Evolutionary conservation across 2,329 filamentous ascomycete genomes (phyloP), one percentile per base, ranked within the genome.

Genomic region (Colletotrichum limetticola): DNA sequence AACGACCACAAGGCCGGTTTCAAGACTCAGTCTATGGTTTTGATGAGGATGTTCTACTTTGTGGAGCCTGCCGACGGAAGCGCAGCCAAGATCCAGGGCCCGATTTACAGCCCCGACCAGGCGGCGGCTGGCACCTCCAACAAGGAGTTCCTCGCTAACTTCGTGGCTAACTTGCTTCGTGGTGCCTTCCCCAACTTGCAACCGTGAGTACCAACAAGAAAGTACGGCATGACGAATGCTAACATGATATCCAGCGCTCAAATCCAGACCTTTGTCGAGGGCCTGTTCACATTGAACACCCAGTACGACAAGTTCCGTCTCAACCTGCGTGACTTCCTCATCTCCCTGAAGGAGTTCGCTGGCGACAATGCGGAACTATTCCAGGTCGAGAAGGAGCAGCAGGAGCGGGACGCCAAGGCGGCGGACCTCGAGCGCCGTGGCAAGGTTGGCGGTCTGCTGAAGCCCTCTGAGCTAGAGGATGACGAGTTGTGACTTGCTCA

Each of bases 1-100:
- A 96, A 93, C 74, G 97, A 99, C 78, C 97, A 99, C 89, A 99
- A 99, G 87, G 97, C 97, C 74, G 97, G 97, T 1, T 99, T 99
- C 88, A 99, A 99, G 88, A 97, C 95, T 9, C 97, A 99, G 85
- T 95, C 95, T 4, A 93, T 97, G 90, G 87, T 99, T 61, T 86
- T 99, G 74, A 95, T 97, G 78, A 94, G 95, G 79, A 95, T 99
- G 90, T 98, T 99, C 86, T 97, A 95, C 87, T 95, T 98, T 69
- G 92, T 98, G n/a, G 91, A 95, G 77, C 91, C 91, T 1, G 89
- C 90, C 37, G 91, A 92, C 77, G 89, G 89, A 30, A 84, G 87
- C 12, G 88, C 91, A 32, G 93, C 95, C 67, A 98, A 98, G 88
- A 95, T 99, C 71, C 92, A 95, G 79, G 95, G 95, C 5, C 96